These are phyloP conservation scores for Ceratocystis lukuohia DNA, from an alignment of 2,329 filamentous ascomycete genomes.

Conservation along the genomic window DNA sequence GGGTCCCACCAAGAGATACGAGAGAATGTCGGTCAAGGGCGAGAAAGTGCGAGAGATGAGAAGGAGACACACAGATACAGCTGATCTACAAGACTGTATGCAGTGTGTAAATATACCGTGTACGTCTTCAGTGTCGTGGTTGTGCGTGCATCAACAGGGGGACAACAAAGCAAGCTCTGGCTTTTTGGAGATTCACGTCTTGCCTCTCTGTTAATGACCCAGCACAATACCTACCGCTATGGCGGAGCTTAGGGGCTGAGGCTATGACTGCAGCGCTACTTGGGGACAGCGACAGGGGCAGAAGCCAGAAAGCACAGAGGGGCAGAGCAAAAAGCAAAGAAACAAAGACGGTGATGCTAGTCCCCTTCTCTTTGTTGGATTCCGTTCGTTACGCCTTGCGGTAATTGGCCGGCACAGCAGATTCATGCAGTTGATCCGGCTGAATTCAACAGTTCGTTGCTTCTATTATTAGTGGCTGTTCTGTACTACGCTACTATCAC, in stretches of 20 bases:
- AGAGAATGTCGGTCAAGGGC: constrained; percentile 3
- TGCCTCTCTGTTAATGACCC: not conserved
- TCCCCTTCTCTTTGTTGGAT: no score
- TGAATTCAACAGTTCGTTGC: not conserved
- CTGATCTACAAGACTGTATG: not conserved
- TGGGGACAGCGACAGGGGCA: no score
- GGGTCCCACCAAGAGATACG: not conserved
- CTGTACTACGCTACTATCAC: constrained; percentile 4
- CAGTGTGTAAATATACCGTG: not conserved
- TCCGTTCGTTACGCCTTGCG: not conserved
- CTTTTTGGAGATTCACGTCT: not conserved
- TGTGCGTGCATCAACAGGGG: not conserved
- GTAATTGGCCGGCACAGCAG: not conserved
- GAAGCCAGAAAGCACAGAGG: no score
- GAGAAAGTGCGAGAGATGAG: not conserved
- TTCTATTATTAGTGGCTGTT: not conserved
- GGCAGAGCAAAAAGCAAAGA: no score
- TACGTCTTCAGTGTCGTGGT: not conserved
- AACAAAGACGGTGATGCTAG: no score
- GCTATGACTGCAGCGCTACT: not conserved
- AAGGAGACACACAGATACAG: not conserved
- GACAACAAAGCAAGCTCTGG: not conserved
- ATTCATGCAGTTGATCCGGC: not conserved
- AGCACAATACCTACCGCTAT: not conserved
- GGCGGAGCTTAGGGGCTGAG: not conserved